Percentiles rank a stretch among this genome's conserved stretches.
Evolutionary conservation across 495 filamentous ascomycete species (phyloP).

Genomic region (Penicillium mononematosum): DNA sequence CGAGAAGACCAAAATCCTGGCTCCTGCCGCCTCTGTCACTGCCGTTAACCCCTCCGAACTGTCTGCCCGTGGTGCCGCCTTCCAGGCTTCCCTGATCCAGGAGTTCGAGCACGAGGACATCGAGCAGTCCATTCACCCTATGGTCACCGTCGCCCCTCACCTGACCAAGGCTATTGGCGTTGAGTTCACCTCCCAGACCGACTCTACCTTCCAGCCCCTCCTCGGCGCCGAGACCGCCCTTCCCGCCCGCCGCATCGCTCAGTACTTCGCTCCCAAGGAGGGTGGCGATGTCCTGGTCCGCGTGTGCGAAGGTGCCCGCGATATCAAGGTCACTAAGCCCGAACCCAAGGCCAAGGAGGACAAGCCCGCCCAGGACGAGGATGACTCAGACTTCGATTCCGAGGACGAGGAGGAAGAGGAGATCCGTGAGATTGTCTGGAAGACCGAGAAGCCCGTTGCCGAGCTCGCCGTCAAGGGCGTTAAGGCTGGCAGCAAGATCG

Average conservation of each 20-base stretch:
- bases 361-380: constrained; percentile 56
- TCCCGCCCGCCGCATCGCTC: constrained; percentile 77
- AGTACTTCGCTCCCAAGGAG: constrained; percentile 67
- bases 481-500: constrained; percentile 86
- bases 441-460: constrained; percentile 76
- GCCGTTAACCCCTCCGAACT: constrained; percentile 95
- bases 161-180: constrained; percentile 86
- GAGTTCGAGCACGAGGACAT: constrained; percentile 93
- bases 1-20: constrained; percentile 70
- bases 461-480: constrained; percentile 80
- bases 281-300: constrained; percentile 86
- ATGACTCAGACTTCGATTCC: constrained; percentile 64
- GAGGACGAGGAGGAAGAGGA: constrained; percentile 78
- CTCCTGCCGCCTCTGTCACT: constrained; percentile 69
- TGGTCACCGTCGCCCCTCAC: constrained; percentile 91
- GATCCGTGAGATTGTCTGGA: constrained; percentile 87
- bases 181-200: constrained; percentile 62
- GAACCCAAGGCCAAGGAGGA: constrained; percentile 72
- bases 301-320: constrained; percentile 77
- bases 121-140: constrained; percentile 90
- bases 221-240: constrained; percentile 84
- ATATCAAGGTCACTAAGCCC: constrained; percentile 87
- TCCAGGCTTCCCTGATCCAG: constrained; percentile 89
- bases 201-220: constrained; percentile 70
- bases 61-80: constrained; percentile 82